Base-by-base conservation (phyloP, 257 asterid species). In the Thymus mandschuricus region DNA sequence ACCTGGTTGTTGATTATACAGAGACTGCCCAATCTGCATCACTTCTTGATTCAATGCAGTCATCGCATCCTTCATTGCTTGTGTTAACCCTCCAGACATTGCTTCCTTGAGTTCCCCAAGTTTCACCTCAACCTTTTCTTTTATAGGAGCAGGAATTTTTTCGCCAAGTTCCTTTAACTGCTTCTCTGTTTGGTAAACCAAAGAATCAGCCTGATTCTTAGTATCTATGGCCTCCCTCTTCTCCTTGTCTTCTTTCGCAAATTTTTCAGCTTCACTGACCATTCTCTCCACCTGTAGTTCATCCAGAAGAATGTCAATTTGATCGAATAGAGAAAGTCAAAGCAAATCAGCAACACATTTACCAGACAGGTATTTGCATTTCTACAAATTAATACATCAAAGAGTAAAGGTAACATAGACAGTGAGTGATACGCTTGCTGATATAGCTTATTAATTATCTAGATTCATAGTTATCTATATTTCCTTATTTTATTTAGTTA, bases 141-240 rank as follows among this genome's bases (percentile, higher is more conserved):
- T 95, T 7, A 95, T 97, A 0, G 87, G 86, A 34, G 76, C 92
- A 5, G 99, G 99, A 43, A 95, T 94, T 80, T 95, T 95, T 81
- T 95, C 99, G 0, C 97, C 97, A 8, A 95, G 94, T 70, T 95
- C 99, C 83, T 85, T 95, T 83, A 95, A 76, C 81, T 95, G 99
- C 87, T 95, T 95, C 81, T 95, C 97, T 1, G 99, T 92, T 78
- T 95, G 99, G 86, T 95, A 95, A 45, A 89, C 95, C 38, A 95
- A 89, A 0, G 98, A 95, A 77, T 94, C 99, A 0, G 96, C 99
- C 75, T 94, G 99, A 52, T 94, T 94, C 82, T 94, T 94, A 10
- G 99, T 92, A 70, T 94, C 99, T 11, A 94, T 92, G 31, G 96
- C 98, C 28, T 95, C 99, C 80, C 99, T 89, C 88, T 85, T 95